Evolutionary conservation across 495 filamentous ascomycete genomes (phyloP), one percentile per base, ranked within the genome.

Genomic region (Penicillium bialowiezense): DNA sequence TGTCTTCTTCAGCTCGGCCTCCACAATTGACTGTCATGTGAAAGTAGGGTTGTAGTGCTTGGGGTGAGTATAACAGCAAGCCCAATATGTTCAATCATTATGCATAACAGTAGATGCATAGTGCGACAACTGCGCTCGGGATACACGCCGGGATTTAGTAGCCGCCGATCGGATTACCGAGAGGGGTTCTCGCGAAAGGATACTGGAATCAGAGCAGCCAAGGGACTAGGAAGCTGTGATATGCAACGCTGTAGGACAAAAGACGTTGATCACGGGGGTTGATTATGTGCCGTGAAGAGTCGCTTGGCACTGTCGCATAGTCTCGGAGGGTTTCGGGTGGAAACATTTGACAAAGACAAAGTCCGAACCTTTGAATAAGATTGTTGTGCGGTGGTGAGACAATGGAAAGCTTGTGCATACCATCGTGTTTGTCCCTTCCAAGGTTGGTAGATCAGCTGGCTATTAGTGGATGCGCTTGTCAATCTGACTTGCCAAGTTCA

Each of bases 121-220:
- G 6, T n/a, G n/a, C n/a, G 15, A 2, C 12, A 9, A 31, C 19
- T 19, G 41, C 13, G 33, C 19, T 37, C 14, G 14, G 12, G 26
- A 20, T 15, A 18, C 10, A 34, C 5, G 19, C 44, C 53, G 53
- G 53, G 29, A 10, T 44, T 49, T 52, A 40, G 17, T 44, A 23
- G 20, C 43, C 21, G 18, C 54, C 54, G 50, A 45, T 48, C 29
- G 19, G 40, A 21, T n/a, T 38, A 44, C 34, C 44, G 35, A 41
- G 54, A 53, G 44, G 51, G 39, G 36, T 33, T 48, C 21, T 53
- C 35, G 44, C 34, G 6, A 37, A 14, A 32, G 33, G 23, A 53
- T 53, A 35, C 43, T 46, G 9, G 19, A 52, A 48, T 8, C 1
- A 52, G 52, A n/a, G 29, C 26, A 44, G 53, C 57, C 53, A 53